phyloP scores from a whole-genome alignment of 2,329 filamentous ascomycete genomes.

The Penicillium sp. region DNA sequence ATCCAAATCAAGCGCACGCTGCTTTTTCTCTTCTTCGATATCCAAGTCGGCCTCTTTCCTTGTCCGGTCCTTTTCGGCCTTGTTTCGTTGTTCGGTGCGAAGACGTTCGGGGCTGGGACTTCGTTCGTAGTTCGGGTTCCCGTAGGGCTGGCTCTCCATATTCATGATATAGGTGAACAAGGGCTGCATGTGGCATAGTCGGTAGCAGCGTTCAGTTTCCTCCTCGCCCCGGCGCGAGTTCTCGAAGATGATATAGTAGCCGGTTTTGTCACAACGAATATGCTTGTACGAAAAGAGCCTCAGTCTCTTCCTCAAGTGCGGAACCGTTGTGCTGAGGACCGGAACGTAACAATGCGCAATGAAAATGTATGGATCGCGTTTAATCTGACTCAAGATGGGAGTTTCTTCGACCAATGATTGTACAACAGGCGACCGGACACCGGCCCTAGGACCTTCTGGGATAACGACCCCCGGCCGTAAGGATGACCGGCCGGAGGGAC shows the following conservation, averaged over 20 bases:
- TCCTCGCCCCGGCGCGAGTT: constrained; percentile 72
- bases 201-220: constrained; percentile 78
- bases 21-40: constrained; percentile 83
- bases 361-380: constrained; percentile 84
- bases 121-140: constrained; percentile 62
- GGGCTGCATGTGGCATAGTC: constrained; percentile 73
- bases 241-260: constrained; percentile 90
- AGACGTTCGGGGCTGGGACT: constrained; percentile 48
- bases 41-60: constrained; percentile 76
- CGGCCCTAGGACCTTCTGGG: constrained; percentile 43
- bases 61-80: constrained; percentile 65
- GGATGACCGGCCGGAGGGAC: constrained; percentile 64
- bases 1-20: constrained; percentile 83
- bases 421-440: constrained; percentile 31
- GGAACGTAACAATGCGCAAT: constrained; percentile 85
- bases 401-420: constrained; percentile 63
- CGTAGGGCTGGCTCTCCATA: constrained; percentile 77
- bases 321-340: constrained; percentile 78
- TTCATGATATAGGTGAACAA: constrained; percentile 92
- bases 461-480: constrained; percentile 36
- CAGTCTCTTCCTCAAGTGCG: constrained; percentile 85
- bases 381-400: constrained; percentile 67
- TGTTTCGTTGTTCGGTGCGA: constrained; percentile 53
- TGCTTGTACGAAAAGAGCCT: constrained; percentile 79
- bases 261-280: constrained; percentile 77